Base-by-base conservation (phyloP, 1,284 basidiomycete species). In the Apiotrichum akiyoshidainum region DNA sequence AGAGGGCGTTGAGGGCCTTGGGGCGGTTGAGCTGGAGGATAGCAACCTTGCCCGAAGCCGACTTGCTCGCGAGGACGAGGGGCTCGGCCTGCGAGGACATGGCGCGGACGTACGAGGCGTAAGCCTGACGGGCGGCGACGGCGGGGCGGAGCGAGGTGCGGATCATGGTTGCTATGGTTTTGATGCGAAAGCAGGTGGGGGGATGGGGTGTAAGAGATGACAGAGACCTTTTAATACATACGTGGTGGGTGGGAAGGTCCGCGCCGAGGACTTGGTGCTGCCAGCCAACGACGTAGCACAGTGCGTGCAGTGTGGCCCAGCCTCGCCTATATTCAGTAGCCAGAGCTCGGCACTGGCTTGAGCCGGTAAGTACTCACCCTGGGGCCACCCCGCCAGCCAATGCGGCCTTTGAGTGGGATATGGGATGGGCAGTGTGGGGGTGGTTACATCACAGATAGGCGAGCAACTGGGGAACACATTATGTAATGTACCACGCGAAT, bases 1-100 rank as follows among this genome's bases (percentile, higher is more conserved):
- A 89, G 61, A 99, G 82, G 41, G 96, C 95, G 76, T 99, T 98
- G 68, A 98, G 83, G 26, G 92, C 92, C 74, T 96, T 97, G 52
- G 96, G 95, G 57, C 95, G 84, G 82, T 99, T 97, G 71, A 99
- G 84, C 16, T 90, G 92, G 76, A 99, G 86, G 67, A 97, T 87
- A 11, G 86, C 83, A 53, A 99, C 92, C 52, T 85, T 85, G 26
- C 75, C 71, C 16, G 68, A 67, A 5, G 57, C 57, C 13, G 70
- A 74, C 46, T 71, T 63, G 34, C 69, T 63, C 16, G 74, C 51
- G 52, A 79, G 64, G 59, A 79, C 75, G 41, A 78, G 70, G 31
- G 60, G 66, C 48, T 76, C 76, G 47, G 72, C 51, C 46, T 67
- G 47, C 44, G 69, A 60, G 16, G 71, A 68, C 71, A 76, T 75